Conservation (phyloP, 2,329 filamentous ascomycete genomes). For the Pleomassaria siparia region DNA sequence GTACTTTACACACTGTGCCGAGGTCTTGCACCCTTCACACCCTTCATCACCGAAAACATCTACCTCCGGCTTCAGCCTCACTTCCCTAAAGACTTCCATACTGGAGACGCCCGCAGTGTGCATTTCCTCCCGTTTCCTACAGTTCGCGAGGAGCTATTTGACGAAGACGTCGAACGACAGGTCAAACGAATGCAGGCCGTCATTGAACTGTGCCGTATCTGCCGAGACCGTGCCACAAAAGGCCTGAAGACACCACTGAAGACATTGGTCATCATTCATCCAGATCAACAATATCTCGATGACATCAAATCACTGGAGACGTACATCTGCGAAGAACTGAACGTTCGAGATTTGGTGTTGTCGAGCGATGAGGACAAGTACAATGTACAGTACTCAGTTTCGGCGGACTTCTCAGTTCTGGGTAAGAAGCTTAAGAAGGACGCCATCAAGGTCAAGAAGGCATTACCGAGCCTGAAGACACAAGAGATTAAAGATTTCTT, state of each 20-base stretch:
- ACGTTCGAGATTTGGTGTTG: conserved; percentile 81
- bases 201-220: conserved; percentile 85
- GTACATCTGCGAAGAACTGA: conserved; percentile 93
- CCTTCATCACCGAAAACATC: conserved; percentile 93
- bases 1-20: conserved; percentile 87
- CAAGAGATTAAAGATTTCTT: conserved; percentile 81
- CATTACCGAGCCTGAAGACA: conserved; percentile 74
- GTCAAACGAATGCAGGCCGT: conserved; percentile 93
- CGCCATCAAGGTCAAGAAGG: conserved; percentile 86
- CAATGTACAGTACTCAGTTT: conserved; percentile 86
- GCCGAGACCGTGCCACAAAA: conserved; percentile 80
- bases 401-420: conserved; percentile 88
- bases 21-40: conserved; percentile 89
- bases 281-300: conserved; percentile 77
- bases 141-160: conserved; percentile 84
- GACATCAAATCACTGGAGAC: conserved; percentile 81
- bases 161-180: conserved; percentile 80
- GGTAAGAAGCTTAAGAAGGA: conserved; percentile 99
- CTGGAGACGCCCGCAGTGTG: conserved; percentile 77
- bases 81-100: conserved; percentile 71
- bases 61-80: conserved; percentile 80
- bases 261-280: conserved; percentile 84
- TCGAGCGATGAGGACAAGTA: conserved; percentile 87
- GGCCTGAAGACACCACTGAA: conserved; percentile 90
- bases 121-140: conserved; percentile 92